These are phyloP conservation scores for Capillidium rhysosporum DNA, from an alignment of 371 early-diverging fungal species.

Conservation along the genomic window DNA sequence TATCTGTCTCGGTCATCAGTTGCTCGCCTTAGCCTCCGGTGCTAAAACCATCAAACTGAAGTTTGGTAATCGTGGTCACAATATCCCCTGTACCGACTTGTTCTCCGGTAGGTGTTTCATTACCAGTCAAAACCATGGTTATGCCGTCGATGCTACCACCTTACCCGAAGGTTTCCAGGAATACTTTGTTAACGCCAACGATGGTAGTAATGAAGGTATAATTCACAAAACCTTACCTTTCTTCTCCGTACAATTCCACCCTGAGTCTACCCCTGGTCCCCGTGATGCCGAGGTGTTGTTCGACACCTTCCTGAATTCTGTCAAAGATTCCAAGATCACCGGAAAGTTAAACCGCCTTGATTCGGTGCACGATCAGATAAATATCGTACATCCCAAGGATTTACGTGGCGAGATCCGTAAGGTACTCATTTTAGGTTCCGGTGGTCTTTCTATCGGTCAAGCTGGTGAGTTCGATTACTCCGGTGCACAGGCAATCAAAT, in stretches of 20 bases:
- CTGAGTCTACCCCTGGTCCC: slow-evolving; percentile 91
- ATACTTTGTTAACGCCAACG: slow-evolving; percentile 93
- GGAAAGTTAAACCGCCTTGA: slow-evolving; percentile 46
- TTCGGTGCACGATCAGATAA: background rate
- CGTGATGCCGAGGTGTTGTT: slow-evolving; percentile 91
- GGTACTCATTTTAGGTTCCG: slow-evolving; percentile 83
- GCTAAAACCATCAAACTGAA: slow-evolving; percentile 87
- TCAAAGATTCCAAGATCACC: slow-evolving; percentile 44
- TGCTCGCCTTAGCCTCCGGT: slow-evolving; percentile 81
- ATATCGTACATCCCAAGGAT: background rate
- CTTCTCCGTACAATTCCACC: slow-evolving; percentile 97
- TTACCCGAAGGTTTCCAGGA: slow-evolving; percentile 62
- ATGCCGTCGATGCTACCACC: slow-evolving; percentile 71
- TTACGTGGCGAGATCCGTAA: slow-evolving; percentile 35
- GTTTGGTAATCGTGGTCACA: slow-evolving; percentile 96
- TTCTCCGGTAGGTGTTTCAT: slow-evolving; percentile 91
- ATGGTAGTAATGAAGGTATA: slow-evolving; percentile 94
- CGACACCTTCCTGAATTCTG: slow-evolving; percentile 66
- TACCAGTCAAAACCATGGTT: slow-evolving; percentile 94
- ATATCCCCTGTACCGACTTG: slow-evolving; percentile 93
- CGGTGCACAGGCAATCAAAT: slow-evolving; percentile 89
- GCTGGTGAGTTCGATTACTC: slow-evolving; percentile 97
- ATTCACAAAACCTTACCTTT: slow-evolving; percentile 69
- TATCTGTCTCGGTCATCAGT: slow-evolving; percentile 94
- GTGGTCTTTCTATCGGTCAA: slow-evolving; percentile 89